These are phyloP conservation scores for Volvariella surrecta DNA, from an alignment of 1,284 basidiomycete genomes.

Conservation along the genomic window DNA sequence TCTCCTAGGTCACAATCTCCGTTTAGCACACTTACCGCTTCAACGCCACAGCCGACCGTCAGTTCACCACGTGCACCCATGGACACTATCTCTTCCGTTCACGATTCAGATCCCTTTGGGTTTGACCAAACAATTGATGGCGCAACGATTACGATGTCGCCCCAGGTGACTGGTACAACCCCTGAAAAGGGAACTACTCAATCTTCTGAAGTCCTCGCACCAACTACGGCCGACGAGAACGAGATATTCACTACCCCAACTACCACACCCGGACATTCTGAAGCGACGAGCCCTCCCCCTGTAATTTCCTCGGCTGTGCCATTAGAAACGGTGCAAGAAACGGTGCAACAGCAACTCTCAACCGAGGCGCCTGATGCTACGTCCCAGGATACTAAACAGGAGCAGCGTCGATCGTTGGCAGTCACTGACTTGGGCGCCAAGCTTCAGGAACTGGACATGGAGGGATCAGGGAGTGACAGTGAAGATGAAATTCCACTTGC, in stretches of 20 bases:
- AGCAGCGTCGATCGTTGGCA: slow-evolving; percentile 12
- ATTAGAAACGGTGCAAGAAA: not conserved
- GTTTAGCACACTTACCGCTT: slow-evolving; percentile 42
- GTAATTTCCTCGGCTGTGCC: not conserved
- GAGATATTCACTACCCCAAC: slow-evolving; percentile 59
- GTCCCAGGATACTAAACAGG: slow-evolving; percentile 7
- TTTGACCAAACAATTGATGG: slow-evolving; percentile 35
- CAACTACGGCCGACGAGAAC: slow-evolving; percentile 27
- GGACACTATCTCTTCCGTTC: slow-evolving; percentile 14
- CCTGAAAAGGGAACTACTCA: no score
- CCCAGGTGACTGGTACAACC: no score
- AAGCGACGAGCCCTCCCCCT: slow-evolving; percentile 8
- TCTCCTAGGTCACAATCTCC: slow-evolving; percentile 48
- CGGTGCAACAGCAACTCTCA: not conserved
- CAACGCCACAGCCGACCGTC: slow-evolving; percentile 14
- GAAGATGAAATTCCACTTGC: slow-evolving; percentile 44
- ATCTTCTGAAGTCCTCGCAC: no score
- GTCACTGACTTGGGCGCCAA: slow-evolving; percentile 45
- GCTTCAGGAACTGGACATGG: slow-evolving; percentile 60
- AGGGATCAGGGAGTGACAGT: slow-evolving; percentile 53
- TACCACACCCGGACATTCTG: slow-evolving; percentile 22
- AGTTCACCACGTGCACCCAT: slow-evolving; percentile 19
- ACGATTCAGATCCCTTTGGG: slow-evolving; percentile 19
- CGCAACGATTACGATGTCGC: no score
- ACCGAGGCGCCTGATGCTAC: slow-evolving; percentile 4